Base-by-base conservation (phyloP, 2,329 filamentous ascomycete species). In the Rutstroemia sp. region DNA sequence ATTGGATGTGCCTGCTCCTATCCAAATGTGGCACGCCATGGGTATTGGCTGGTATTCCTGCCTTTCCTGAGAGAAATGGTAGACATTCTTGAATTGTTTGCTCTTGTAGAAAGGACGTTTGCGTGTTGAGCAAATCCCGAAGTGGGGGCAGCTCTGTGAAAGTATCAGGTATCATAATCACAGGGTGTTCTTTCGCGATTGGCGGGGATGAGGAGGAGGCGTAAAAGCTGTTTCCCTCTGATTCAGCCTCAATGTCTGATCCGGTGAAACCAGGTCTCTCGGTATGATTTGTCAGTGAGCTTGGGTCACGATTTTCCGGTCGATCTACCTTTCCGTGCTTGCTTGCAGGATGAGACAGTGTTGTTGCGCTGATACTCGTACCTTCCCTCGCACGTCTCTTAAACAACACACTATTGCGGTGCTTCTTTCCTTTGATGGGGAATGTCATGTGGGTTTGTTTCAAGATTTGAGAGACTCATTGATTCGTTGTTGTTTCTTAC, bases 21-120 rank as follows among this genome's bases (percentile, higher is more conserved):
- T 85, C 79, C n/a, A 99, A 80, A 56, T 77, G 78, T 14, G 90
- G 88, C 38, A 96, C 75, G 14, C 90, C 91, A 69, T 86, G 77
- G 52, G 73, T 74, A 72, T 95, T 96, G 72, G 81, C 79, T 18
- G 73, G 63, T 52, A 77, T 69, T 25, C 72, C 71, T 19, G 72
- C 71, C 23, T 76, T 74, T 58, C 76, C 75, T 37, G 75, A 73
- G 16, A 95, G 76, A 62, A 85, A 86, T 0, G 87, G 85, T 30
- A 91, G 72, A 65, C 88, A 88, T 65, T 81, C 79, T 39, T 82
- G 72, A 54, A 90, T 75, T 0, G 88, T 92, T 56, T 82, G 75
- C 58, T 86, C 79, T 71, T 95, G 90, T 27, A 81, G 69, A 50
- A 72, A 69, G 1, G 87, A 90, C 23, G 88, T 88, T 58, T 81